Conservation (phyloP, 2,329 filamentous ascomycete genomes). For the Shiraia sp. region DNA sequence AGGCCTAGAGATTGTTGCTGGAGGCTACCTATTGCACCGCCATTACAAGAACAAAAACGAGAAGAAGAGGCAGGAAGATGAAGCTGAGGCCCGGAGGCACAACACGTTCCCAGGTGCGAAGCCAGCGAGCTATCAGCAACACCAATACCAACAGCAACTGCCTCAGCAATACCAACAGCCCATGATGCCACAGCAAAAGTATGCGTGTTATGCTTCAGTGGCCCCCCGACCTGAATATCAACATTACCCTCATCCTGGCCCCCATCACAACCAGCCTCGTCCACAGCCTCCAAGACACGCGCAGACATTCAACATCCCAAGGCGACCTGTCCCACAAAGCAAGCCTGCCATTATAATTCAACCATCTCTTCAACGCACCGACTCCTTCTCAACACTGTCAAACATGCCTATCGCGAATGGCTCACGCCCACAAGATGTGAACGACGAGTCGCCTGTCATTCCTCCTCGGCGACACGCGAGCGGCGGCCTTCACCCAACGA, state of each 20-base stretch:
- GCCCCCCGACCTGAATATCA: slow-evolving; percentile 13
- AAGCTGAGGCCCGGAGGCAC: slow-evolving; percentile 29
- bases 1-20: slow-evolving; percentile 44
- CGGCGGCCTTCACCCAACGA: slow-evolving; percentile 11
- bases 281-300: slow-evolving; percentile 19
- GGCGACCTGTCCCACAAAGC: slow-evolving; percentile 29
- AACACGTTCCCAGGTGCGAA: slow-evolving; percentile 34
- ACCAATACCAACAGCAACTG: slow-evolving; percentile 16
- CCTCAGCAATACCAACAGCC: slow-evolving; percentile 11
- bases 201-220: slow-evolving; percentile 25
- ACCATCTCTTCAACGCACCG: slow-evolving; percentile 33
- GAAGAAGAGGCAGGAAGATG: slow-evolving; percentile 31
- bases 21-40: slow-evolving; percentile 39
- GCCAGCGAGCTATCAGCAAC: slow-evolving; percentile 16
- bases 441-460: slow-evolving; percentile 8
- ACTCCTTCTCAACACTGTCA: slow-evolving; percentile 39
- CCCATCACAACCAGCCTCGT: slow-evolving; percentile 15
- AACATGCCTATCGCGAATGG: slow-evolving; percentile 43
- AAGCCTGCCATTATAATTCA: slow-evolving; percentile 32
- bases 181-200: slow-evolving; percentile 26
- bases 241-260: slow-evolving; percentile 4
- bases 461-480: slow-evolving; percentile 15
- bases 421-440: slow-evolving; percentile 21
- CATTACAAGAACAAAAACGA: slow-evolving; percentile 42
- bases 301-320: slow-evolving; percentile 32